These are phyloP conservation scores for Pythium rhizo-oryzae DNA, from an alignment of 352 stramenopile species.

Conservation along the genomic window DNA sequence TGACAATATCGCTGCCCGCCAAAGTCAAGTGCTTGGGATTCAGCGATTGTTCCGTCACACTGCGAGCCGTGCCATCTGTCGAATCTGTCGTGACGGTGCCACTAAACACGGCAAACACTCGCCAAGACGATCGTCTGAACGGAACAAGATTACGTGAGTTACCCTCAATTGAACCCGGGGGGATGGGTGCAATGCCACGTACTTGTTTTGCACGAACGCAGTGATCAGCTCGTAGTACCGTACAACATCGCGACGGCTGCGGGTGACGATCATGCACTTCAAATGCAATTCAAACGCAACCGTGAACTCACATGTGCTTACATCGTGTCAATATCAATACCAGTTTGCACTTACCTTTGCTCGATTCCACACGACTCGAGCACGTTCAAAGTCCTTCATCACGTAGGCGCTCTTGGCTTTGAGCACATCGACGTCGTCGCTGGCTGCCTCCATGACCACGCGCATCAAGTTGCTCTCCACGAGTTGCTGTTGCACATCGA, in stretches of 20 bases:
- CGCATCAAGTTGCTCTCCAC: constrained; percentile 34
- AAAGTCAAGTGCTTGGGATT: constrained; percentile 58
- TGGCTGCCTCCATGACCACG: constrained; percentile 64
- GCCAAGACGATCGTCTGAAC: constrained; percentile 39
- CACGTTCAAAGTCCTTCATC: constrained; percentile 67
- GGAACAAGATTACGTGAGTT: background rate
- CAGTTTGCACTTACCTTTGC: constrained; percentile 36
- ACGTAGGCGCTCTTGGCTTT: constrained; percentile 74
- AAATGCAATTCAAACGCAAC: too few relatives aligned
- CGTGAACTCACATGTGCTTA: background rate
- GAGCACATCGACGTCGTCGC: constrained; percentile 56
- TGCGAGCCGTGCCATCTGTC: constrained; percentile 12
- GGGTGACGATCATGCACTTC: constrained; percentile 83
- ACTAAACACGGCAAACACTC: constrained; percentile 76
- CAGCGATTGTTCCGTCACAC: constrained; percentile 66
- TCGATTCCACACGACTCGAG: constrained; percentile 26
- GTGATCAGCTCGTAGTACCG: constrained; percentile 69
- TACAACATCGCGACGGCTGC: constrained; percentile 77
- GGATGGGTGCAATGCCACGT: background rate
- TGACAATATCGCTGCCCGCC: constrained; percentile 69
- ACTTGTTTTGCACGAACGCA: constrained; percentile 61
- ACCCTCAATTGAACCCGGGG: background rate
- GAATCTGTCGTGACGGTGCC: constrained; percentile 35
- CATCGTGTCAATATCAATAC: background rate
- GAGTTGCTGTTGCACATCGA: constrained; percentile 39